Conservation (phyloP, 139 green algal genomes). For the Volvox reticuliferus region DNA sequence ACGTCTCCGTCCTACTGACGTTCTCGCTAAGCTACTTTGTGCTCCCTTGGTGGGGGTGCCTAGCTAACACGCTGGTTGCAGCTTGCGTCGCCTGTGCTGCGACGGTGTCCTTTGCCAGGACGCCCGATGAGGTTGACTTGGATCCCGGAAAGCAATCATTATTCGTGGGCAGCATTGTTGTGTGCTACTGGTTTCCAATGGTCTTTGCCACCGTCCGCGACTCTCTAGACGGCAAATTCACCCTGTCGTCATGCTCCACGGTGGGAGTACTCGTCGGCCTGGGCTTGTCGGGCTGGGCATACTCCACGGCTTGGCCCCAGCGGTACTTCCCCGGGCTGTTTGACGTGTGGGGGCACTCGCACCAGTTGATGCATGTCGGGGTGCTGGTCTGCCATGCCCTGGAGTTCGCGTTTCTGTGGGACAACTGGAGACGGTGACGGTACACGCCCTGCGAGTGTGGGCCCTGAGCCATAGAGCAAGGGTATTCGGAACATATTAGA, state of each 20-base stretch:
- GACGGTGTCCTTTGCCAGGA: neutral
- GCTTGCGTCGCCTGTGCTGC: neutral
- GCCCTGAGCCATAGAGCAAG: no score
- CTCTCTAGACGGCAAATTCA: neutral
- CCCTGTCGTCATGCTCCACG: neutral
- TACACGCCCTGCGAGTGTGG: no score
- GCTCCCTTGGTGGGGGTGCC: neutral
- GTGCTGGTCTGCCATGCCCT: neutral
- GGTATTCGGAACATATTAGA: no score
- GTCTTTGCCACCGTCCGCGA: neutral
- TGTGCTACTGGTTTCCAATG: neutral
- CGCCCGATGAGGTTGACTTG: neutral
- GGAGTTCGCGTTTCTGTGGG: neutral
- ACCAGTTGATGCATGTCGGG: neutral
- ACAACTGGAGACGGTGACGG: neutral
- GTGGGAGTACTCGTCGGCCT: neutral
- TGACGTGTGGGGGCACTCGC: neutral
- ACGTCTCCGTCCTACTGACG: neutral
- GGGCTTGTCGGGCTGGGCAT: neutral
- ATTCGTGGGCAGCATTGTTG: neutral
- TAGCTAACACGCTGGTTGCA: neutral
- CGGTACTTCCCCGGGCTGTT: neutral
- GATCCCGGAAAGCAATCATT: neutral
- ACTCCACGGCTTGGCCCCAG: neutral
- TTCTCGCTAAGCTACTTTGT: neutral